Conservation (phyloP, 2,329 filamentous ascomycete genomes). For the Sporothrix protearum region DNA sequence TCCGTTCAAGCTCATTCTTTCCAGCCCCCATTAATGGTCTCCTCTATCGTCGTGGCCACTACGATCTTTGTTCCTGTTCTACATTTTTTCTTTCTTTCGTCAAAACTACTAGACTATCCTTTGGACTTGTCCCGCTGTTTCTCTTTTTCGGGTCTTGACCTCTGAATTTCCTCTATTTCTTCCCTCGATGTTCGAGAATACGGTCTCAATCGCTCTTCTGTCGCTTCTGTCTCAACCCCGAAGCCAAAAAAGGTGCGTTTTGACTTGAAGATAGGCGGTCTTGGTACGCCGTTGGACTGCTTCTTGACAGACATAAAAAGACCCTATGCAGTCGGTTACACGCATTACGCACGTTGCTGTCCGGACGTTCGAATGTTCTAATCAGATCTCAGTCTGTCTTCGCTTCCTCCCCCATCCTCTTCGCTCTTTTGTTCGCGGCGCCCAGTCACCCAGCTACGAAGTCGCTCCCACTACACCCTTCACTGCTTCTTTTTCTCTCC, state of each 20-base stretch:
- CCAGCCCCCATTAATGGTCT: background rate
- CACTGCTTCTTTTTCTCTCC: background rate
- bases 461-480: background rate
- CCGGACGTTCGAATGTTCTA: slow-evolving; percentile 1
- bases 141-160: background rate
- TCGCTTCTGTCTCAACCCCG: background rate
- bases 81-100: background rate
- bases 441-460: background rate
- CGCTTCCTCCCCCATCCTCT: background rate
- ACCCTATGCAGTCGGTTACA: slow-evolving; percentile 13
- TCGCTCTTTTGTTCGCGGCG: background rate
- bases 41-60: background rate
- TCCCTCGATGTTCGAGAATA: background rate
- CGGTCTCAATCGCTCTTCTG: background rate
- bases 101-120: background rate
- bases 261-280: slow-evolving; percentile 20
- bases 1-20: background rate
- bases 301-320: slow-evolving; percentile 18
- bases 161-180: background rate
- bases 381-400: background rate
- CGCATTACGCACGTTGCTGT: slow-evolving; percentile 24
- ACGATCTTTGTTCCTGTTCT: background rate
- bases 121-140: background rate
- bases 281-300: slow-evolving; percentile 20
- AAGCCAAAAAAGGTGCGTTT: background rate